phyloP scores from a whole-genome alignment of 2,329 filamentous ascomycete genomes.

The Trichophyton mentagrophytes region DNA sequence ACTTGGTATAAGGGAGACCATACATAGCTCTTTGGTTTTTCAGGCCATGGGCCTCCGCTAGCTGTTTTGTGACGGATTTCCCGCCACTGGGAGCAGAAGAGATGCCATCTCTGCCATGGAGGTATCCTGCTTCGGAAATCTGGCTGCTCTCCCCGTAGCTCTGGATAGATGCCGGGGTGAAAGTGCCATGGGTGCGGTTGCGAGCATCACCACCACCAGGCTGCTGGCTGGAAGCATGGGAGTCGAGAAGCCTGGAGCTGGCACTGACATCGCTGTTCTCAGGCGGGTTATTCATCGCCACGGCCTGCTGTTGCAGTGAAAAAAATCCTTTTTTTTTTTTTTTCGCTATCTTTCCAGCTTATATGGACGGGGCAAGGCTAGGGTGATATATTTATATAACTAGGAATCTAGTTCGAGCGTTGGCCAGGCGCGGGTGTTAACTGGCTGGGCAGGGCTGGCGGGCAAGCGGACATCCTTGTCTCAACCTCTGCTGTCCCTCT shows the following conservation, averaged over 20 bases:
- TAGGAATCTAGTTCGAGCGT: no score
- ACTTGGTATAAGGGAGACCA: conserved; percentile 16
- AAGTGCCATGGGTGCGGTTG: conserved; percentile 50
- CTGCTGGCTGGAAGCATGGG: conserved; percentile 22
- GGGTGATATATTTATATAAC: no score
- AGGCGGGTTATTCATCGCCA: neutral
- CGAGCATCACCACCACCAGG: conserved; percentile 30
- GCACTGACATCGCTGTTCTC: conserved; percentile 13
- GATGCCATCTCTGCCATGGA: conserved; percentile 32
- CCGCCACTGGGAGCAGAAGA: conserved; percentile 35
- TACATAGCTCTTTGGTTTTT: conserved; percentile 63
- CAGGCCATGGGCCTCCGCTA: conserved; percentile 62
- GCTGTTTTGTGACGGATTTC: conserved; percentile 57
- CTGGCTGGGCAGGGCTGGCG: no score
- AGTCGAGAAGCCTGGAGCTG: conserved; percentile 28
- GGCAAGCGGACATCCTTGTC: no score
- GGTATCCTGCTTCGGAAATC: conserved; percentile 14
- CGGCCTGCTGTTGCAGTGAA: neutral
- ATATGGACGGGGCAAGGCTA: no score
- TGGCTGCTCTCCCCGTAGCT: conserved; percentile 23
- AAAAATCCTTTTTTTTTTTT: no score
- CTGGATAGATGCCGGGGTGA: conserved; percentile 53
- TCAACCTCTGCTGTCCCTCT: no score
- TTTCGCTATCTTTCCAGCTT: no score
- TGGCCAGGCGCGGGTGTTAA: no score